Evolutionary conservation across 2,329 filamentous ascomycete genomes (phyloP).

Genomic region (Aspergillus eucalypticola): DNA sequence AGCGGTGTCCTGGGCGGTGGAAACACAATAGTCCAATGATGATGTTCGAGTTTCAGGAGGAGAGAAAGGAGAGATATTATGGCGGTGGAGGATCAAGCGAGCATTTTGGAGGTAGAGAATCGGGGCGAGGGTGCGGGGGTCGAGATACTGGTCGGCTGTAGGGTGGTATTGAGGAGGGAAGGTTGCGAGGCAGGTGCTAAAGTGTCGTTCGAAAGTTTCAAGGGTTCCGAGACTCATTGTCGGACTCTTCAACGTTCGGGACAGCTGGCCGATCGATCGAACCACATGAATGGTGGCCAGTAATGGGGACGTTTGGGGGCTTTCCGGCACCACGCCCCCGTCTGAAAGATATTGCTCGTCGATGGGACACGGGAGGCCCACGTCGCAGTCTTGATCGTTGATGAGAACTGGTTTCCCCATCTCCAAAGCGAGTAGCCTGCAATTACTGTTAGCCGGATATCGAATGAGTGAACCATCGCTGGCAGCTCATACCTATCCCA

Average conservation of each 20-base stretch:
- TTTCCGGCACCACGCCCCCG: slow-evolving; percentile 45
- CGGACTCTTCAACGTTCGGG: slow-evolving; percentile 68
- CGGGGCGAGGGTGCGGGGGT: slow-evolving; percentile 72
- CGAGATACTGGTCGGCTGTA: slow-evolving; percentile 65
- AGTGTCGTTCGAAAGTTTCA: slow-evolving; percentile 78
- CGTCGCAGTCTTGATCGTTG: slow-evolving; percentile 84
- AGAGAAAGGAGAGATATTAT: slow-evolving; percentile 77
- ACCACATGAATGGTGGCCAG: slow-evolving; percentile 79
- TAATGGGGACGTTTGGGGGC: slow-evolving; percentile 67
- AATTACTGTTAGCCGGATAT: background rate
- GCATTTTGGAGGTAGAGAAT: slow-evolving; percentile 78
- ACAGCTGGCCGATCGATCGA: slow-evolving; percentile 72
- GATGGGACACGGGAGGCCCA: slow-evolving; percentile 72
- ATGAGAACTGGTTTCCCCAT: slow-evolving; percentile 79
- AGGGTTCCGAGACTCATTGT: slow-evolving; percentile 68
- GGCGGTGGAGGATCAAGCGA: slow-evolving; percentile 81
- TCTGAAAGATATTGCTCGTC: slow-evolving; percentile 68
- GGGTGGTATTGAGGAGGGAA: slow-evolving; percentile 76
- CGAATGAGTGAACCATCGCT: background rate
- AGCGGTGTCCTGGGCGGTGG: slow-evolving; percentile 75
- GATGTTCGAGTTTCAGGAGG: slow-evolving; percentile 64
- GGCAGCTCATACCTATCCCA: slow-evolving; percentile 69
- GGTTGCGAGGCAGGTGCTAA: slow-evolving; percentile 69
- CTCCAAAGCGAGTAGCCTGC: slow-evolving; percentile 72
- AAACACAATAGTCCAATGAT: slow-evolving; percentile 76